Conservation (phyloP, 73 alveolate genomes). For the Paramecium bursaria region DNA sequence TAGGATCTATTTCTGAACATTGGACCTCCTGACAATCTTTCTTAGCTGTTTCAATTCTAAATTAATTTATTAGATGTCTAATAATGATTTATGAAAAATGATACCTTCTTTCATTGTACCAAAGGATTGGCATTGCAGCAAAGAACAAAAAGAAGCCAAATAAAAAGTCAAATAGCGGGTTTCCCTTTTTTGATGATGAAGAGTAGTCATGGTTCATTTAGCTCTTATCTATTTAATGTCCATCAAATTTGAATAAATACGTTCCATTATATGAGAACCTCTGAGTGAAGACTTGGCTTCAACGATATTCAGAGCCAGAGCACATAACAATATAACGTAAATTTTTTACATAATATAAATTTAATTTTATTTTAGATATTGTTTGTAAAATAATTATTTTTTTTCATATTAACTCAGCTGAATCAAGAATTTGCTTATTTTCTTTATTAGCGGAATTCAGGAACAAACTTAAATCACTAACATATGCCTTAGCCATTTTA, state of each 20-base stretch:
- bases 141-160: background rate
- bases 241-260: too few relatives aligned
- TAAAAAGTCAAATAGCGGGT: background rate
- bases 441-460: constrained; percentile 66
- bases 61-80: constrained; percentile 49
- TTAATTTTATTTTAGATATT: background rate
- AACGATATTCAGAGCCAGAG: too few relatives aligned
- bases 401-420: constrained; percentile 62
- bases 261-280: too few relatives aligned
- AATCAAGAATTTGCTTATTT: constrained; percentile 51
- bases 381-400: background rate
- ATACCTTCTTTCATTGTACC: constrained; percentile 59
- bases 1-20: constrained; percentile 13
- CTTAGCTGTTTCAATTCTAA: constrained; percentile 30
- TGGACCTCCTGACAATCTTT: background rate
- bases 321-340: too few relatives aligned
- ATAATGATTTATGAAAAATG: background rate
- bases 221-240: too few relatives aligned
- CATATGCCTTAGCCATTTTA: constrained; percentile 72
- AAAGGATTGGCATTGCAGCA: background rate
- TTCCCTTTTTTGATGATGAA: background rate
- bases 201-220: constrained; percentile 2
- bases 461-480: constrained; percentile 65
- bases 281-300: too few relatives aligned
- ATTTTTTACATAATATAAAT: too few relatives aligned